phyloP scores from a whole-genome alignment of 129 eudicot genomes.

The Lactuca sativa region DNA sequence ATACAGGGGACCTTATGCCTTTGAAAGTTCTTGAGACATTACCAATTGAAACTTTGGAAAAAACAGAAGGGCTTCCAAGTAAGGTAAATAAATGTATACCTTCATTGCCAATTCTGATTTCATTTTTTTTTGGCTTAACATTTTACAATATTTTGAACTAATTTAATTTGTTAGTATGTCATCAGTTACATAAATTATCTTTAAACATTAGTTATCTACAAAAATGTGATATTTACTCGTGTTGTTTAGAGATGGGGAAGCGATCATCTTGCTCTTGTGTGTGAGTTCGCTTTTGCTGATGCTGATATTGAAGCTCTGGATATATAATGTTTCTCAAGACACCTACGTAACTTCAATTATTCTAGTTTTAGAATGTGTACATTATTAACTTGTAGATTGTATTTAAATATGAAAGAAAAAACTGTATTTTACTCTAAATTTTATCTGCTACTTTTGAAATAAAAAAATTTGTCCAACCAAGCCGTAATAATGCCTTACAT shows the following conservation, averaged over 20 bases:
- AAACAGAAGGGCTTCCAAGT: constrained; percentile 74
- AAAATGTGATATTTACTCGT: background rate
- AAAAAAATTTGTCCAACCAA: too few relatives aligned
- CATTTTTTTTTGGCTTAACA: background rate
- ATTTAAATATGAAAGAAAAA: too few relatives aligned
- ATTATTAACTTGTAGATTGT: too few relatives aligned
- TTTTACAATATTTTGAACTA: too few relatives aligned
- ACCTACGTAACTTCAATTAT: too few relatives aligned
- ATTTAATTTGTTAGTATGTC: too few relatives aligned
- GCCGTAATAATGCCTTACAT: too few relatives aligned
- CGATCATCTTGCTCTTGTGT: constrained; percentile 89
- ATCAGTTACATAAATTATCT: background rate
- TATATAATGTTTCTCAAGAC: too few relatives aligned
- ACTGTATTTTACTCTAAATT: too few relatives aligned
- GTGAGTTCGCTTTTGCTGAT: constrained; percentile 73
- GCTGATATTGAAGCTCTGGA: background rate
- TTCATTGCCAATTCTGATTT: background rate
- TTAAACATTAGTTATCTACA: background rate
- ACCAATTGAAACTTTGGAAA: constrained; percentile 50
- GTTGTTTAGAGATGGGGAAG: constrained; percentile 79
- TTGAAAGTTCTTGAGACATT: constrained; percentile 83
- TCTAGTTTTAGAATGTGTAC: too few relatives aligned
- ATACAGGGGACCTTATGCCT: constrained; percentile 69
- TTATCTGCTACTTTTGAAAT: too few relatives aligned
- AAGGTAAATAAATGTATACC: constrained; percentile 43